Base-by-base conservation (phyloP, 331 rosid genomes). In the Malus hybrid region DNA sequence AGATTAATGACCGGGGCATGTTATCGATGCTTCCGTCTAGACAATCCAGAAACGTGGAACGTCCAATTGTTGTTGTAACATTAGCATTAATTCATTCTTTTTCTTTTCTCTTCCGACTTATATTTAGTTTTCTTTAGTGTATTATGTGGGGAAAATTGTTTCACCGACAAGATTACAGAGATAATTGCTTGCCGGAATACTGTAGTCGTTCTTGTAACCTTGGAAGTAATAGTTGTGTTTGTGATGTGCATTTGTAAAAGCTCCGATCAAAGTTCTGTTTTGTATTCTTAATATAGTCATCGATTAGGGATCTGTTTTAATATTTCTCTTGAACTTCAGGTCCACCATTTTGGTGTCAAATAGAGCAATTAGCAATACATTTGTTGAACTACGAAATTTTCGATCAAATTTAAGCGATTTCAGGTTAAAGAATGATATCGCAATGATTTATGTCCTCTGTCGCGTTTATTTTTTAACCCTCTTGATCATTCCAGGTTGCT, bases 51-150 rank as follows among this genome's bases (percentile, higher is more conserved):
- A 78, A 65, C 73, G 24, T n/a, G 57, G 76, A 66, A 73, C 26
- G 56, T 77, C 72, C 50, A 61, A 34, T 58, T 84, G 90, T 89
- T 89, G 92, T 88, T 84, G 92, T 89, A 88, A 82, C 78, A 80
- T 80, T 83, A 74, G 84, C 81, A 76, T 77, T 71, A 63, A 78
- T 80, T 78, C 86, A 87, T 86, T 91, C 91, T 80, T 89, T 87
- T 18, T 7, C 57, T 39, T 13, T 29, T 52, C 39, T 52, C 48
- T 46, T 10, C 42, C 53, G 39, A 34, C 18, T 28, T 61, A 13
- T 10, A 26, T 24, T 60, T 66, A 24, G 30, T 42, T 28, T 61
- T 63, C 28, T 63, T 7, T 6, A 1, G 14, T 7, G 58, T 66
- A 72, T 39, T 61, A 6, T 32, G 68, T 33, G 29, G 22, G 68